Percentiles rank a stretch among this genome's conserved stretches.
Evolutionary conservation across 805 yeast species (phyloP).

Genomic region (Candida chauliodis): DNA sequence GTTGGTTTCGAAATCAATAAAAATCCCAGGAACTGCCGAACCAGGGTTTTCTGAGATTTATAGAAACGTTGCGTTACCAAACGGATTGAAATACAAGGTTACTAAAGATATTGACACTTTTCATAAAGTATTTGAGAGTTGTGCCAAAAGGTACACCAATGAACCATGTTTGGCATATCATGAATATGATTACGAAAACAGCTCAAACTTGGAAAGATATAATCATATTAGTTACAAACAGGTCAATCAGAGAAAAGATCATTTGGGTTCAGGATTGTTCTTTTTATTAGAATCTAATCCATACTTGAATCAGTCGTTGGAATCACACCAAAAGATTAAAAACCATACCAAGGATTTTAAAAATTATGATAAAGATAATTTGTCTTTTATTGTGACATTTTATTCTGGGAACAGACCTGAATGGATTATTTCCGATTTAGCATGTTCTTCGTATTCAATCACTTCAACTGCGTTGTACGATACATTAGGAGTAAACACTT

Average conservation of each 20-base stretch:
- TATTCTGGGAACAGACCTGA: constrained; percentile 61
- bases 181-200: constrained; percentile 28
- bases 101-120: constrained; percentile 37
- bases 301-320: constrained; percentile 16
- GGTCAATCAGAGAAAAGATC: constrained; percentile 39
- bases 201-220: constrained; percentile 31
- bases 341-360: constrained; percentile 24
- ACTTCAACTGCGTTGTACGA: constrained; percentile 28
- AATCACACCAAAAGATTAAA: constrained; percentile 26
- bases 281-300: constrained; percentile 31
- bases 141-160: constrained; percentile 21
- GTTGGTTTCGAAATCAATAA: constrained; percentile 6
- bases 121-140: constrained; percentile 27
- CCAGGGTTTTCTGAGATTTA: constrained; percentile 29
- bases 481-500: constrained; percentile 50
- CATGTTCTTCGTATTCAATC: constrained; percentile 50
- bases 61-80: constrained; percentile 24
- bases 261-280: constrained; percentile 52
- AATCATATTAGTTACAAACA: constrained; percentile 40
- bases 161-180: constrained; percentile 37
- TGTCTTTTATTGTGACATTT: constrained; percentile 49
- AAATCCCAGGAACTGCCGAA: constrained; percentile 16
- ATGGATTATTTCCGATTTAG: constrained; percentile 73
- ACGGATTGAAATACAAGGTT: constrained; percentile 20
- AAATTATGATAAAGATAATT: constrained; percentile 21